Percentiles rank a stretch among this genome's conserved stretches.
phyloP scores from a whole-genome alignment of 192 early-diverging fungal species.

The Cetraspora pellucida region DNA sequence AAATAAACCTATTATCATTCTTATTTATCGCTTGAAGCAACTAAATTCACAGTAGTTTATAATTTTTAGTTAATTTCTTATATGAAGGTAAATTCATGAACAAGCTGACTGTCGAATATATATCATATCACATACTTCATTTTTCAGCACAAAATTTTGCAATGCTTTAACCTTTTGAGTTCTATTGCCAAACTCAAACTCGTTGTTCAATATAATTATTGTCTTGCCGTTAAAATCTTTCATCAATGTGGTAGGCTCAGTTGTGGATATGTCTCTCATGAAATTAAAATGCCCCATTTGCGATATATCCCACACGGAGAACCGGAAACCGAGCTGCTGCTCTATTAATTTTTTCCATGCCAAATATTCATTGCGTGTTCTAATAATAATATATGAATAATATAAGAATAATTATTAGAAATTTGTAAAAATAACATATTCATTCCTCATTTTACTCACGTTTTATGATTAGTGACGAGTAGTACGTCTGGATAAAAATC shows the following conservation, averaged over 20 bases:
- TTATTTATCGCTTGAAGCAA: slow-evolving; percentile 26
- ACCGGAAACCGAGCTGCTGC: slow-evolving; percentile 19
- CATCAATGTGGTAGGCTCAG: slow-evolving; percentile 30
- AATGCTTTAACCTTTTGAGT: slow-evolving; percentile 16
- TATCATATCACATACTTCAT: slow-evolving; percentile 14
- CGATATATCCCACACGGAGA: slow-evolving; percentile 32
- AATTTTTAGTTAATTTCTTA: slow-evolving; percentile 8
- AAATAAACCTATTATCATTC: slow-evolving; percentile 30
- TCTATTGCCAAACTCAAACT: slow-evolving; percentile 28
- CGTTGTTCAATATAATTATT: slow-evolving; percentile 29
- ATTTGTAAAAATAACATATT: neutral
- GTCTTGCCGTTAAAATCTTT: slow-evolving; percentile 26
- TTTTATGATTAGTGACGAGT: slow-evolving; percentile 26
- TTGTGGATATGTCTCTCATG: slow-evolving; percentile 22
- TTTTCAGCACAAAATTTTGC: slow-evolving; percentile 19
- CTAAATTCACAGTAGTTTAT: slow-evolving; percentile 10
- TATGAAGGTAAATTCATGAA: neutral
- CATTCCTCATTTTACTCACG: slow-evolving; percentile 4
- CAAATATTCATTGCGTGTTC: slow-evolving; percentile 25
- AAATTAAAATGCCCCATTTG: slow-evolving; percentile 31
- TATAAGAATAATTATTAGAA: neutral
- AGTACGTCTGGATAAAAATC: slow-evolving; percentile 26
- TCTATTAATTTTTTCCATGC: slow-evolving; percentile 22
- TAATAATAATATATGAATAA: slow-evolving; percentile 8
- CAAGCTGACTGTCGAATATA: neutral